phyloP scores from a whole-genome alignment of 2,329 filamentous ascomycete genomes.

The Nigrospora oryzae region DNA sequence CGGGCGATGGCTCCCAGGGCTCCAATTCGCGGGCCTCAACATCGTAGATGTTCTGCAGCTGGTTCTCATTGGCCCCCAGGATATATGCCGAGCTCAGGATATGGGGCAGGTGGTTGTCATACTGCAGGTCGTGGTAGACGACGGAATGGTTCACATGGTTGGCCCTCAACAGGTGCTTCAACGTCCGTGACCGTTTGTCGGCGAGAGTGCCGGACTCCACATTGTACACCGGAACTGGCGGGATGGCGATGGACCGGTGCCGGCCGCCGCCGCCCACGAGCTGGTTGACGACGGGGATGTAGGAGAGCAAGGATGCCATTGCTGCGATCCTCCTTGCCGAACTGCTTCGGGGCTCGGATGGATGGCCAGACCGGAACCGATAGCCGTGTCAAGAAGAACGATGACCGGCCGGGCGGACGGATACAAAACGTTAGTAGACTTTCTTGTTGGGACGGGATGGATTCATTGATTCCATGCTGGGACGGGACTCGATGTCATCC shows the following conservation, averaged over 20 bases:
- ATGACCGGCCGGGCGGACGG: too few relatives aligned
- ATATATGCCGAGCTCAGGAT: slow-evolving; percentile 79
- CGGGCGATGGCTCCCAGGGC: slow-evolving; percentile 74
- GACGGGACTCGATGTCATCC: too few relatives aligned
- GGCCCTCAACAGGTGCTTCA: slow-evolving; percentile 84
- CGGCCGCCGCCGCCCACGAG: slow-evolving; percentile 20
- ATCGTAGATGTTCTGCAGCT: slow-evolving; percentile 78
- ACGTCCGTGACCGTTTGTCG: slow-evolving; percentile 70
- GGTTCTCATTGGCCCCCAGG: slow-evolving; percentile 63
- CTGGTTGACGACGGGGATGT: slow-evolving; percentile 30
- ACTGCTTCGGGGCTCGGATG: too few relatives aligned
- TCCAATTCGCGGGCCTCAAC: slow-evolving; percentile 63
- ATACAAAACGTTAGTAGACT: too few relatives aligned
- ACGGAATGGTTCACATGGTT: slow-evolving; percentile 90
- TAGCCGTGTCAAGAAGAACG: too few relatives aligned
- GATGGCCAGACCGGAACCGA: too few relatives aligned
- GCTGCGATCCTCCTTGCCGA: too few relatives aligned
- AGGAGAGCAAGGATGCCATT: slow-evolving; percentile 31
- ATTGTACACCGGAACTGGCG: slow-evolving; percentile 65
- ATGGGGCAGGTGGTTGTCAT: slow-evolving; percentile 79
- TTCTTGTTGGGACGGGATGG: too few relatives aligned
- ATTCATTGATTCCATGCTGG: too few relatives aligned
- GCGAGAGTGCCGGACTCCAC: slow-evolving; percentile 60
- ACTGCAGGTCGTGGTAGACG: slow-evolving; percentile 64
- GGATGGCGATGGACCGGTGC: slow-evolving; percentile 41